Conservation (phyloP, 2,329 filamentous ascomycete genomes). For the Sclerotinia spermophila region DNA sequence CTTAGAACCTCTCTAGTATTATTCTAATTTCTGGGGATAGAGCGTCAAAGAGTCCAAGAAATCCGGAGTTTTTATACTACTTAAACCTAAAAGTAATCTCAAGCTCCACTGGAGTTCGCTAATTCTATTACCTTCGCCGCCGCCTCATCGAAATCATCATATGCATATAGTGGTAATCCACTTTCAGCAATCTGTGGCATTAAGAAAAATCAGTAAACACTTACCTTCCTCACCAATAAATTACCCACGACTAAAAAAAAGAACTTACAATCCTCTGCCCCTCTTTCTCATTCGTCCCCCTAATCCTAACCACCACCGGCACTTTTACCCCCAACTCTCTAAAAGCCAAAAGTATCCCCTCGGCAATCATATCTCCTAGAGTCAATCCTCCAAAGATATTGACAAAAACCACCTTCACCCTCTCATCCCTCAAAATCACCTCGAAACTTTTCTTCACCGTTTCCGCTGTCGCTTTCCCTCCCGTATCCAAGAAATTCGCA, state of each 20-base stretch:
- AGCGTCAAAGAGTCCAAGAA: not conserved
- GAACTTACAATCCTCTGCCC: slow-evolving; percentile 59
- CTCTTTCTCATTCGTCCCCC: slow-evolving; percentile 69
- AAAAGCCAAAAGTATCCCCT: slow-evolving; percentile 70
- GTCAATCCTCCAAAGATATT: slow-evolving; percentile 63
- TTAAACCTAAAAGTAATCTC: not conserved
- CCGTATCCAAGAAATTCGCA: slow-evolving; percentile 85
- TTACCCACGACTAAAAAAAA: not conserved
- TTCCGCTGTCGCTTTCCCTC: slow-evolving; percentile 78
- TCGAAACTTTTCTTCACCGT: slow-evolving; percentile 77
- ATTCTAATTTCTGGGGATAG: not conserved
- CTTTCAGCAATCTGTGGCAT: slow-evolving; percentile 56
- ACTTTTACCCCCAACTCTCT: slow-evolving; percentile 61
- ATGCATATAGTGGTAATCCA: slow-evolving; percentile 64
- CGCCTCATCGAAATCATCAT: slow-evolving; percentile 72
- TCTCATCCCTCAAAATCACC: slow-evolving; percentile 65
- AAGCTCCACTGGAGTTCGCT: slow-evolving; percentile 36
- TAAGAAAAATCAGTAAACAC: not conserved
- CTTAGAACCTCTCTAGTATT: not conserved
- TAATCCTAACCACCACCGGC: slow-evolving; percentile 72
- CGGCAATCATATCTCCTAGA: slow-evolving; percentile 76
- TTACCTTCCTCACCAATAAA: not conserved
- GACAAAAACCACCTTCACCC: slow-evolving; percentile 69
- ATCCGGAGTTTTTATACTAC: not conserved
- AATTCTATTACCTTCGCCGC: slow-evolving; percentile 62